Evolutionary conservation across 768 basidiomycete genomes (phyloP).

Genomic region (Panus rudis): DNA sequence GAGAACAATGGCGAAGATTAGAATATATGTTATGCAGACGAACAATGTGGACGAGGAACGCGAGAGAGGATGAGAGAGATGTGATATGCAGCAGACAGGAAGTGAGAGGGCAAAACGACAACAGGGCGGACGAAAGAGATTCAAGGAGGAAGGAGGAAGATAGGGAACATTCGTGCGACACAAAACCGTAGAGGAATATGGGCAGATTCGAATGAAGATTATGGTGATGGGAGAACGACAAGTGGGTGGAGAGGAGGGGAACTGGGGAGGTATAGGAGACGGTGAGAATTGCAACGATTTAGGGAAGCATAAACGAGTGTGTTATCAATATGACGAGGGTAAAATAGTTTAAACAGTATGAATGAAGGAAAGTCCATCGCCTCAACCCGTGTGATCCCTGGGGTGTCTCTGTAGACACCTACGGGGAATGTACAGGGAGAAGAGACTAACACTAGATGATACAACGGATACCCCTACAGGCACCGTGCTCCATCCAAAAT

Average conservation of each 20-base stretch:
- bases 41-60: constrained; percentile 27
- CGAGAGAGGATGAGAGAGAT: constrained; percentile 2
- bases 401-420: too few species aligned
- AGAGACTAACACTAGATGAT: not conserved
- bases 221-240: not conserved
- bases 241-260: not conserved
- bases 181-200: not conserved
- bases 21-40: constrained; percentile 20
- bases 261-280: not conserved
- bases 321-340: not conserved
- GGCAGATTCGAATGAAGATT: too few species aligned
- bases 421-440: too few species aligned
- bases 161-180: not conserved
- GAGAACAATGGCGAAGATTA: too few species aligned
- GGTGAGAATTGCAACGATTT: not conserved
- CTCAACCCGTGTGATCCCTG: not conserved
- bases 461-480: not conserved
- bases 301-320: not conserved
- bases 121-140: too few species aligned
- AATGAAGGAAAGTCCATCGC: not conserved
- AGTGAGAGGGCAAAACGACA: constrained; percentile 7
- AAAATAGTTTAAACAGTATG: not conserved
- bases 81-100: constrained; percentile 1
- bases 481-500: not conserved
- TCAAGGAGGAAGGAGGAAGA: too few species aligned